A percentile compares a stretch with the other conserved stretches of the same genome.
These are phyloP conservation scores for Ustilago loliicola DNA, from an alignment of 1,284 basidiomycete genomes.

Conservation along the genomic window DNA sequence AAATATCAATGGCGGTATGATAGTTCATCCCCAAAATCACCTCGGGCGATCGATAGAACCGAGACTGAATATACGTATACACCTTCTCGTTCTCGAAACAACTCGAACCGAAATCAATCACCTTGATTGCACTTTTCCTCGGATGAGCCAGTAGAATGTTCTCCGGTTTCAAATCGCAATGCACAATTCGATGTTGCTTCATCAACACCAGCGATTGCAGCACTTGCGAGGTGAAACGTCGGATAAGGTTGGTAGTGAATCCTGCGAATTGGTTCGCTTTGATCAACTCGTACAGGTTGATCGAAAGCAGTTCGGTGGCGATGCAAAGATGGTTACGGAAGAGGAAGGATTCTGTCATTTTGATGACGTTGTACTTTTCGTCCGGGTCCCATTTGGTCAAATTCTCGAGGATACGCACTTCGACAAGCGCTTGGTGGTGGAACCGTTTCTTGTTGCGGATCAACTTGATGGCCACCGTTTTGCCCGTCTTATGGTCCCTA, in stretches of 20 bases:
- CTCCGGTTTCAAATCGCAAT: conserved; percentile 99
- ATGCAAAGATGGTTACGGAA: conserved; percentile 98
- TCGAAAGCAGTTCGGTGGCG: conserved; percentile 96
- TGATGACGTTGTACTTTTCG: conserved; percentile 95
- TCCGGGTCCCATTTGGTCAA: conserved; percentile 97
- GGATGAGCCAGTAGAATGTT: conserved; percentile 96
- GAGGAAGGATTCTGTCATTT: conserved; percentile 98
- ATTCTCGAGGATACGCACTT: conserved; percentile 98
- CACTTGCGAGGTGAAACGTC: conserved; percentile 96
- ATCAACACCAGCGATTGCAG: conserved; percentile 89
- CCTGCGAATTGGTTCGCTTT: conserved; percentile 98
- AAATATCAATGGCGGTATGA: conserved; percentile 86
- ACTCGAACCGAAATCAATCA: conserved; percentile 98
- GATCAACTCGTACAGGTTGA: conserved; percentile 99
- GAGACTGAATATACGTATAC: conserved; percentile 96
- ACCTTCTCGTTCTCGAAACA: conserved; percentile 99
- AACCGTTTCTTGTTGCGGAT: conserved; percentile 99
- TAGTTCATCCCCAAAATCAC: conserved; percentile 70
- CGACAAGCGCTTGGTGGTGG: conserved; percentile 97
- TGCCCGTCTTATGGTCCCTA: conserved; percentile 94
- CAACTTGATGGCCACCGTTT: conserved; percentile 97
- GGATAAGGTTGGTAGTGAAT: conserved; percentile 92
- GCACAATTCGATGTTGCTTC: conserved; percentile 97
- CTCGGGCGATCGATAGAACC: conserved; percentile 96
- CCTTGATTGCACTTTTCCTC: conserved; percentile 94